Conservation (phyloP, 192 early-diverging fungal species). For the Linnemannia schmuckeri region DNA sequence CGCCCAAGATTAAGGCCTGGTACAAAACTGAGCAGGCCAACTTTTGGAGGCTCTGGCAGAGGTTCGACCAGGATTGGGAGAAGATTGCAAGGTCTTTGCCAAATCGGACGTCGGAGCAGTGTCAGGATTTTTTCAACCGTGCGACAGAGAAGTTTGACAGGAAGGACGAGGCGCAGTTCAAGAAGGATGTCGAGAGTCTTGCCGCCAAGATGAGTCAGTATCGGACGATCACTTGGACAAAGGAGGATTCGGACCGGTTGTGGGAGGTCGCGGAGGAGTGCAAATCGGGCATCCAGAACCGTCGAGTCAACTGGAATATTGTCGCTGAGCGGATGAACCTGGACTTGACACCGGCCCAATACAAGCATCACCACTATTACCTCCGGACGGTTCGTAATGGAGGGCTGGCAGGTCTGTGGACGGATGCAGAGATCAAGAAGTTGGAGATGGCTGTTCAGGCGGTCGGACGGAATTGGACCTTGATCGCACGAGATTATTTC, state of each 20-base stretch:
- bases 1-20: slow-evolving; percentile 29
- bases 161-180: slow-evolving; percentile 4
- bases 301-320: slow-evolving; percentile 18
- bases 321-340: slow-evolving; percentile 19
- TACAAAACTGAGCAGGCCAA: slow-evolving; percentile 37
- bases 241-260: slow-evolving; percentile 44
- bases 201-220: slow-evolving; percentile 9
- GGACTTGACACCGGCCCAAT: slow-evolving; percentile 9
- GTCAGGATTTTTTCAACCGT: slow-evolving; percentile 22
- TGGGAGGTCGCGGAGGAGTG: slow-evolving; percentile 26
- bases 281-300: not conserved
- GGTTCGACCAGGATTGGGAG: slow-evolving; percentile 23
- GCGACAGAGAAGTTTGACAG: slow-evolving; percentile 3
- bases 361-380: slow-evolving; percentile 50
- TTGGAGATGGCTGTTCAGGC: slow-evolving; percentile 38
- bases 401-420: slow-evolving; percentile 20
- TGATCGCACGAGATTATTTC: slow-evolving; percentile 13
- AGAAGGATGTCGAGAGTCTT: not conserved
- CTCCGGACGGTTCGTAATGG: slow-evolving; percentile 2
- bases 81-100: slow-evolving; percentile 15
- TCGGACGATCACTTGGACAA: slow-evolving; percentile 10
- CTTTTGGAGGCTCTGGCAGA: slow-evolving; percentile 45
- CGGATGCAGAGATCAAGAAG: slow-evolving; percentile 17
- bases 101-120: slow-evolving; percentile 5
- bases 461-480: slow-evolving; percentile 29